phyloP scores from a whole-genome alignment of 192 early-diverging fungal genomes.

The Neocallimastix lanati region DNA sequence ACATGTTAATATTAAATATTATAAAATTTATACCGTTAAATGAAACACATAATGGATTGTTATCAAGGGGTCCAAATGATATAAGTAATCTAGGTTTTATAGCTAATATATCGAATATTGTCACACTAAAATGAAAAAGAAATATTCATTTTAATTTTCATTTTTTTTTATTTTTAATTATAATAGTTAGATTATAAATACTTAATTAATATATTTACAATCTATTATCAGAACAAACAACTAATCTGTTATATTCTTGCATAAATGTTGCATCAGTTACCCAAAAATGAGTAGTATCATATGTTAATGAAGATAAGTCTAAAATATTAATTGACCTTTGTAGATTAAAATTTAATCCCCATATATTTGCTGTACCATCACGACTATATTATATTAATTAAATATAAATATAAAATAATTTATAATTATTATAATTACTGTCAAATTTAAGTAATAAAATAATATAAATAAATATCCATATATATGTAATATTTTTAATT shows the following conservation, averaged over 20 bases:
- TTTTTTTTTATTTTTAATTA: no score
- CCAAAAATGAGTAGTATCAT: slow-evolving; percentile 19
- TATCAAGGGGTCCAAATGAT: slow-evolving; percentile 28
- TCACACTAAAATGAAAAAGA: not conserved
- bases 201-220: slow-evolving; percentile 13
- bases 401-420: not conserved
- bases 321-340: slow-evolving; percentile 23
- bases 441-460: no score
- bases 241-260: slow-evolving; percentile 27
- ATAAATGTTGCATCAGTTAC: slow-evolving; percentile 29
- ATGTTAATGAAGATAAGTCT: slow-evolving; percentile 10
- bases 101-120: slow-evolving; percentile 34
- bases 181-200: no score
- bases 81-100: slow-evolving; percentile 34
- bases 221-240: slow-evolving; percentile 34
- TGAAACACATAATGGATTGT: slow-evolving; percentile 35
- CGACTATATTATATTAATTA: slow-evolving; percentile 9
- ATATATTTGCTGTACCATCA: slow-evolving; percentile 34
- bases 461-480: no score
- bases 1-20: not conserved
- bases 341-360: slow-evolving; percentile 29
- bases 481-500: not conserved
- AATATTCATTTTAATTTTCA: no score
- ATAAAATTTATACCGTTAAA: slow-evolving; percentile 13
- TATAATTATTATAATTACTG: no score